Conservation (phyloP, 345 rosid genomes). For the Pistacia atlantica region DNA sequence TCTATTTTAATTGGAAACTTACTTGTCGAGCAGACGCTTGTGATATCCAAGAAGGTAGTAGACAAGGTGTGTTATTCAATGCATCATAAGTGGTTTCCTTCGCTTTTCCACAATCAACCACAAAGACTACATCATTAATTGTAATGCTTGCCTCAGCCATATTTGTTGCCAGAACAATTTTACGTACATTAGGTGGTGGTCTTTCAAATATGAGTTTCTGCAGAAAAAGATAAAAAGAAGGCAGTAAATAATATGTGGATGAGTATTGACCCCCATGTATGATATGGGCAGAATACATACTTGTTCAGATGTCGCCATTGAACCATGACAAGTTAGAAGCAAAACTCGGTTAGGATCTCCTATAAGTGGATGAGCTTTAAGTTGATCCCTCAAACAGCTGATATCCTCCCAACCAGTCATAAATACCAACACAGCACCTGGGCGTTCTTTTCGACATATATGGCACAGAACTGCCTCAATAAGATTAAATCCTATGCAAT, state of each 20-base stretch:
- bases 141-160: slow-evolving; percentile 99
- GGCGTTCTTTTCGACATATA: slow-evolving; percentile 91
- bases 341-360: slow-evolving; percentile 97
- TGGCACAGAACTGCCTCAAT: slow-evolving; percentile 95
- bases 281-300: slow-evolving; percentile 32
- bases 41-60: slow-evolving; percentile 97
- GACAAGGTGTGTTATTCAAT: slow-evolving; percentile 96
- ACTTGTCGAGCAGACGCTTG: slow-evolving; percentile 96
- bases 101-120: slow-evolving; percentile 97
- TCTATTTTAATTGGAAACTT: slow-evolving; percentile 28
- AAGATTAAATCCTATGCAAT: slow-evolving; percentile 92
- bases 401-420: slow-evolving; percentile 99
- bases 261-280: background rate
- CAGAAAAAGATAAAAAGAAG: slow-evolving; percentile 29
- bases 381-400: slow-evolving; percentile 86
- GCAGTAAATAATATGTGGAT: background rate
- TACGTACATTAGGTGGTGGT: slow-evolving; percentile 78
- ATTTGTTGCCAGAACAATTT: slow-evolving; percentile 92
- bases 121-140: slow-evolving; percentile 91
- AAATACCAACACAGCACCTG: slow-evolving; percentile 93
- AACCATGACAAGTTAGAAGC: slow-evolving; percentile 91
- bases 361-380: slow-evolving; percentile 93
- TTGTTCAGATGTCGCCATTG: slow-evolving; percentile 98
- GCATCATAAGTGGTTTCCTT: slow-evolving; percentile 99
- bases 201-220: slow-evolving; percentile 91